Evolutionary conservation across 148 eudicot genomes (phyloP).

Genomic region (Rhododendron ferrugineum): DNA sequence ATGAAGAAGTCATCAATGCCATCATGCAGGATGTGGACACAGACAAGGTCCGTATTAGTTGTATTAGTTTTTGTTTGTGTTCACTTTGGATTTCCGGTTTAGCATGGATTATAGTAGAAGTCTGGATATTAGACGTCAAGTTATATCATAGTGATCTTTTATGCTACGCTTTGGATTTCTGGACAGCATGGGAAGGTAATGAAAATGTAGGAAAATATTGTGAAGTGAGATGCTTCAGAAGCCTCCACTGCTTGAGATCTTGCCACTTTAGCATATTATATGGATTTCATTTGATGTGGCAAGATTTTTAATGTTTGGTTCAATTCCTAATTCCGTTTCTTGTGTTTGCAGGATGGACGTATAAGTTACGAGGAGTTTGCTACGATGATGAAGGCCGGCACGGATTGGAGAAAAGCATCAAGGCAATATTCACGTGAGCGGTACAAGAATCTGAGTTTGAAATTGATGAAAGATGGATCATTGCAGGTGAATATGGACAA

Average conservation of each 20-base stretch:
- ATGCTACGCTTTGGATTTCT: not conserved
- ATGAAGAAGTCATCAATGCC: constrained; percentile 61
- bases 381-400: constrained; percentile 81
- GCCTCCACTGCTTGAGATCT: not conserved
- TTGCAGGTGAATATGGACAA: not conserved
- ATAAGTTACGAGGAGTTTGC: constrained; percentile 79
- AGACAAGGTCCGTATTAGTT: constrained; percentile 46
- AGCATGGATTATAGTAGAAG: not conserved
- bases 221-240: not conserved
- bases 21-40: constrained; percentile 84
- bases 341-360: constrained; percentile 41
- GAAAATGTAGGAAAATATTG: not conserved
- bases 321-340: not conserved
- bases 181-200: not conserved
- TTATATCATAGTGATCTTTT: not conserved
- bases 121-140: too few relatives aligned
- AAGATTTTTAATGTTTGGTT: not conserved
- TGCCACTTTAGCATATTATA: not conserved
- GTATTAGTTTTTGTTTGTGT: not conserved
- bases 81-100: not conserved
- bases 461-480: constrained; percentile 29
- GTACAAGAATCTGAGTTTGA: constrained; percentile 68
- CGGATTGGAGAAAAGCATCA: constrained; percentile 85
- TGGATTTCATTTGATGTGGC: not conserved
- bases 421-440: constrained; percentile 79